Conservation (phyloP, 2,329 filamentous ascomycete species). For the Chaetomiaceae sp. region DNA sequence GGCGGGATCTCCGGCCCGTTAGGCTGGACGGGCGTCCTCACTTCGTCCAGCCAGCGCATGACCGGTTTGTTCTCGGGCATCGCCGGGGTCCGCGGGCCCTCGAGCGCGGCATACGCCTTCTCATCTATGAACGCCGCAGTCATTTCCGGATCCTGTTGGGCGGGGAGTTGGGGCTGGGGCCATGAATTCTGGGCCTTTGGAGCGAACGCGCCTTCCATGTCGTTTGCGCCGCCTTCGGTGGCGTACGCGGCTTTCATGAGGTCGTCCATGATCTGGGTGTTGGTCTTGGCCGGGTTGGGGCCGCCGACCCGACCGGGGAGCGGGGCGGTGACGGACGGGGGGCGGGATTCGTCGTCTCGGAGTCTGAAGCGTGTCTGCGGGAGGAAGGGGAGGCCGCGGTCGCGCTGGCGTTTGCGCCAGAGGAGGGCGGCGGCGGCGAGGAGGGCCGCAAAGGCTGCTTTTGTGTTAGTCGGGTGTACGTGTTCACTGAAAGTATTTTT, state of each 20-base stretch:
- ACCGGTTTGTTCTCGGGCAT: constrained; percentile 15
- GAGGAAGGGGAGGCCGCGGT: constrained; percentile 14
- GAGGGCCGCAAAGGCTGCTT: constrained; percentile 17
- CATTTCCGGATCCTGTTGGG: neutral
- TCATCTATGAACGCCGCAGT: constrained; percentile 15
- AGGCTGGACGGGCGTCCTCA: constrained; percentile 19
- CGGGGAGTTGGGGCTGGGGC: neutral
- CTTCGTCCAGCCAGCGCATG: constrained; percentile 17
- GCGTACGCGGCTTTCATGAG: constrained; percentile 23
- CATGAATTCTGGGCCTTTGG: neutral
- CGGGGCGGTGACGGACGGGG: constrained; percentile 5
- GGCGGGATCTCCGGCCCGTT: constrained; percentile 17
- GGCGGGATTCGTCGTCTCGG: neutral
- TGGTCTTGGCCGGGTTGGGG: constrained; percentile 17
- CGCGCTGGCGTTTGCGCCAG: constrained; percentile 18
- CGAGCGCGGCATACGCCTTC: constrained; percentile 20
- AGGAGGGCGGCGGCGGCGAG: constrained; percentile 11
- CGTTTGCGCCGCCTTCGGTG: constrained; percentile 12
- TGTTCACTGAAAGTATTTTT: no score
- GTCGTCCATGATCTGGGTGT: constrained; percentile 24
- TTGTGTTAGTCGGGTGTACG: constrained; percentile 11
- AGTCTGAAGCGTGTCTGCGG: constrained; percentile 6
- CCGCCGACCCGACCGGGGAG: constrained; percentile 2
- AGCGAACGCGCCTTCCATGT: constrained; percentile 10
- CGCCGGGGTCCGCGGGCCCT: constrained; percentile 8